A percentile compares a stretch with the other conserved stretches of the same genome.
These are phyloP conservation scores for Trichoderma arundinaceum DNA, from an alignment of 2,329 filamentous ascomycete genomes.

Conservation along the genomic window DNA sequence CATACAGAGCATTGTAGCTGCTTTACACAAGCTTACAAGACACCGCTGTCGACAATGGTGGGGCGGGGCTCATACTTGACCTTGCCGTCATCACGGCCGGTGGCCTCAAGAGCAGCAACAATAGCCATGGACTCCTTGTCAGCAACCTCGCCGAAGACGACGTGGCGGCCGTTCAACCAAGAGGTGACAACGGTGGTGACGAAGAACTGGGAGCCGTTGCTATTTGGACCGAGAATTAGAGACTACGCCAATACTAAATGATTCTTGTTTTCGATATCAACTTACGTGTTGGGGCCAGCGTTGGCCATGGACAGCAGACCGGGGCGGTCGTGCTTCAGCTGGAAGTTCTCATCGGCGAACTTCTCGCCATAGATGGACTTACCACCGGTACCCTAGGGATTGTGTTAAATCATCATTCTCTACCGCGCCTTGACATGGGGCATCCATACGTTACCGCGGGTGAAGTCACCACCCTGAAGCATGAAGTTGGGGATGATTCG, in stretches of 20 bases:
- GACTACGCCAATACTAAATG: neutral
- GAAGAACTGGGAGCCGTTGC: slow-evolving; percentile 99
- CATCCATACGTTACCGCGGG: slow-evolving; percentile 79
- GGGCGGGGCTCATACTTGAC: slow-evolving; percentile 63
- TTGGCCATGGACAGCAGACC: slow-evolving; percentile 95
- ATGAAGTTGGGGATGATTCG: slow-evolving; percentile 93
- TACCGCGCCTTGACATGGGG: neutral
- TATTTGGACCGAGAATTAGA: slow-evolving; percentile 48
- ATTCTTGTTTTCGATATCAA: neutral
- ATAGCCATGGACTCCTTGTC: slow-evolving; percentile 55
- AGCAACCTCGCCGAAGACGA: slow-evolving; percentile 80
- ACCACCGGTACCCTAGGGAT: slow-evolving; percentile 78
- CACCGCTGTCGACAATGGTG: slow-evolving; percentile 62
- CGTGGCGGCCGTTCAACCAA: slow-evolving; percentile 83
- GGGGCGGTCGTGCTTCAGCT: slow-evolving; percentile 71
- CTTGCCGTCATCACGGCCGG: slow-evolving; percentile 60
- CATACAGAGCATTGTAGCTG: slow-evolving; percentile 33
- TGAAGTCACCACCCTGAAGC: slow-evolving; percentile 97
- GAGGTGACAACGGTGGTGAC: slow-evolving; percentile 89
- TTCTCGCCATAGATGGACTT: slow-evolving; percentile 96
- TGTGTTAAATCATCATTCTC: slow-evolving; percentile 31
- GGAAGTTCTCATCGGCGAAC: slow-evolving; percentile 94
- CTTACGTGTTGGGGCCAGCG: slow-evolving; percentile 89
- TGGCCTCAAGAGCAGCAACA: slow-evolving; percentile 67
- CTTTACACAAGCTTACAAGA: slow-evolving; percentile 48